Conservation (phyloP, 768 basidiomycete species). For the Suillus variegatus region DNA sequence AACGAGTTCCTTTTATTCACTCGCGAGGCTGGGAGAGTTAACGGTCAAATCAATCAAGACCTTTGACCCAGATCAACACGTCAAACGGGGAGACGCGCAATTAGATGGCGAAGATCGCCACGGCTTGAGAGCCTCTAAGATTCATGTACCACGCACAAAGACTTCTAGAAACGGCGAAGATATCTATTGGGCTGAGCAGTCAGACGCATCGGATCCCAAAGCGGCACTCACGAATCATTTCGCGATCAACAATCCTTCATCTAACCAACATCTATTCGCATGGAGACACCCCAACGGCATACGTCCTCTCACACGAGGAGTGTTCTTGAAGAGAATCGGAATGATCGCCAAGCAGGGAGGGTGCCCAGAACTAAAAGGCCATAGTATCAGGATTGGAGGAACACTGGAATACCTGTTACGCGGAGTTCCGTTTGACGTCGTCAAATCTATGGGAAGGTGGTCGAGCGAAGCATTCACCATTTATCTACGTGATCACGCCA, state of each 20-base stretch:
- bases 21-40: constrained; percentile 39
- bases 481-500: too few species aligned
- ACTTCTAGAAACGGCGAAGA: constrained; percentile 29
- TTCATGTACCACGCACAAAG: constrained; percentile 36
- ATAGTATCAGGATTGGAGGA: constrained; percentile 29
- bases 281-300: constrained; percentile 18
- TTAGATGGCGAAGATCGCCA: not conserved
- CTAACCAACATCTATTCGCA: constrained; percentile 29
- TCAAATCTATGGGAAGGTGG: too few species aligned
- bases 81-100: not conserved
- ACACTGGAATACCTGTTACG: constrained; percentile 16
- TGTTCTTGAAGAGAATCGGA: constrained; percentile 23
- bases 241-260: constrained; percentile 27
- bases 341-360: constrained; percentile 8
- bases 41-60: not conserved
- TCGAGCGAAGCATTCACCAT: too few species aligned
- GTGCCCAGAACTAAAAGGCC: constrained; percentile 18
- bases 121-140: constrained; percentile 18
- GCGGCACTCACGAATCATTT: constrained; percentile 27
- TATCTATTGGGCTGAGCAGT: constrained; percentile 34
- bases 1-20: constrained; percentile 37
- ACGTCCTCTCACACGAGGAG: constrained; percentile 26
- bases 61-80: not conserved
- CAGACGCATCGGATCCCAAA: constrained; percentile 26
- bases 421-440: too few species aligned